Base-by-base conservation (phyloP, 805 yeast species). In the Zygosaccharomyces kombuchaensis region DNA sequence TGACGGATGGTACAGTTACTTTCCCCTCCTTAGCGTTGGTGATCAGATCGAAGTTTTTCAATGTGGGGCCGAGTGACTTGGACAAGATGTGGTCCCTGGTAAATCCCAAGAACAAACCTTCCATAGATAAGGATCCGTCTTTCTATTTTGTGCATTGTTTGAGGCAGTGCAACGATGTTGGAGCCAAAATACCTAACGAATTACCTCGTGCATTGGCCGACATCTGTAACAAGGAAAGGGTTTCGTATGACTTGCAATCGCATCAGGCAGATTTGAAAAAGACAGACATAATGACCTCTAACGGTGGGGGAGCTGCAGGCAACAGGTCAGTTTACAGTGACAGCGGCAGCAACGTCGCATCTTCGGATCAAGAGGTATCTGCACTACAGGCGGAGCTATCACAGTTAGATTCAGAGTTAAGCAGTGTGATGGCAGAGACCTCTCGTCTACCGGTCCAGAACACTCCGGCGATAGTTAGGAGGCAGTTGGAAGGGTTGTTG, bases 81-180 rank as follows among this genome's bases (percentile, higher is more conserved):
- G 78, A 89, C 23, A 82, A 86, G 39, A 96, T 96, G 2, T 93
- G 99, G 98, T 88, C 87, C 64, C 71, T 93, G 47, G 95, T 93
- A 44, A 93, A 93, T 60, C 98, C 99, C 9, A 84, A 86, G 59
- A 81, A 84, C 45, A 80, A 81, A 43, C 87, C 83, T 58, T 84
- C 95, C 8, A 89, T 93, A 51, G 97, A 90, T 65, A 89, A 85
- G 58, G 98, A 93, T 67, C 98, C 95, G 64, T 81, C 89, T 19
- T 68, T 89, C 50, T 96, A 87, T 31, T 89, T 86, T 57, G 73
- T 93, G 51, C 99, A 93, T 67, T 87, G 90, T 53, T 74, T 93
- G 57, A 89, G 90, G 66, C 96, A 91, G 66, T 77, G 96, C 54
- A 72, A 76, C 29, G 87, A 86, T 58, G 80, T 84, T 47, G 89